phyloP scores from a whole-genome alignment of 257 asterid species.

The Fraxinus anomala region DNA sequence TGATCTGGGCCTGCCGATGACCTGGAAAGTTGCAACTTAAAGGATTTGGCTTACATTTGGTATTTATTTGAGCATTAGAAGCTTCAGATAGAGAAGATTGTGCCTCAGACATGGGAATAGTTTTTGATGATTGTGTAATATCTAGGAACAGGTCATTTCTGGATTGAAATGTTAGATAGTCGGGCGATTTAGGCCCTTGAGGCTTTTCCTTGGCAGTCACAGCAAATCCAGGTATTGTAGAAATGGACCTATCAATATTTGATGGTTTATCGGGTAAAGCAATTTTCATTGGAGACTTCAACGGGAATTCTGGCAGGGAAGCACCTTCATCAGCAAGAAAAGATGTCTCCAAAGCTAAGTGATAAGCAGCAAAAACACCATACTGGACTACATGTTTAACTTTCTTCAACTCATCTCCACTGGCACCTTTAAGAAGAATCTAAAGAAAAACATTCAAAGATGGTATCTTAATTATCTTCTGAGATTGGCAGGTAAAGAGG shows the following conservation, averaged over 20 bases:
- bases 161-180: conserved; percentile 29
- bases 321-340: conserved; percentile 90
- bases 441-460: conserved; percentile 37
- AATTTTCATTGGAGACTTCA: conserved; percentile 65
- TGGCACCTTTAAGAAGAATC: conserved; percentile 82
- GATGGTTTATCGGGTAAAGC: conserved; percentile 63
- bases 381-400: conserved; percentile 66
- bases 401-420: conserved; percentile 74
- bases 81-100: conserved; percentile 31
- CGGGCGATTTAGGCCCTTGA: conserved; percentile 23
- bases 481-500: conserved; percentile 1
- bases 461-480: conserved; percentile 24
- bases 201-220: conserved; percentile 37
- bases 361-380: conserved; percentile 82
- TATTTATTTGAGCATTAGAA: conserved; percentile 32
- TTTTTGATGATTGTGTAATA: conserved; percentile 31
- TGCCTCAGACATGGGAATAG: conserved; percentile 29
- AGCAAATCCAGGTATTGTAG: conserved; percentile 49
- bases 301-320: conserved; percentile 65
- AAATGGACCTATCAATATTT: conserved; percentile 57
- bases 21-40: conserved; percentile 27
- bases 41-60: conserved; percentile 27
- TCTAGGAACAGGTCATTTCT: conserved; percentile 32
- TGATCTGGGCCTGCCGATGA: conserved; percentile 37
- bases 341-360: conserved; percentile 75